These are phyloP conservation scores for Zostera marina DNA, from an alignment of 116 monocot genomes.

Conservation along the genomic window DNA sequence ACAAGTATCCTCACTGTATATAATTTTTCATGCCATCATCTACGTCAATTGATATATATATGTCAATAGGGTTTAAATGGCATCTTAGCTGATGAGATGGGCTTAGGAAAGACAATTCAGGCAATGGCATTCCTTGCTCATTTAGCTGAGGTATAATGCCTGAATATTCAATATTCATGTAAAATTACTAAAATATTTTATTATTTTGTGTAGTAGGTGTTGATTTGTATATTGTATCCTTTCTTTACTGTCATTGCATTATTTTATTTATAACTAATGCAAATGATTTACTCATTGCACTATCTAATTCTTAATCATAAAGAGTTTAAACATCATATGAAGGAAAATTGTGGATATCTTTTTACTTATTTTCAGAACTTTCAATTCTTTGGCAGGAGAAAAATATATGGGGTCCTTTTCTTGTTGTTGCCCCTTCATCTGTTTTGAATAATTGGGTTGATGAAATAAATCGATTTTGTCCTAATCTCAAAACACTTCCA, in stretches of 20 bases:
- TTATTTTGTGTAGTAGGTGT: too few species aligned
- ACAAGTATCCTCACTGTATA: neutral
- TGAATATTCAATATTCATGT: too few species aligned
- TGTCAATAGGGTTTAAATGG: slow-evolving; percentile 78
- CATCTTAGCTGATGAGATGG: slow-evolving; percentile 99
- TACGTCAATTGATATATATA: neutral
- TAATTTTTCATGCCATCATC: neutral
- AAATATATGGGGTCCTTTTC: slow-evolving; percentile 98
- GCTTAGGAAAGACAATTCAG: slow-evolving; percentile 97
- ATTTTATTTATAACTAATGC: too few species aligned
- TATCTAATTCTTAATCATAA: too few species aligned
- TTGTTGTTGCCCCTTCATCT: slow-evolving; percentile 93
- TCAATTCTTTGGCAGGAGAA: slow-evolving; percentile 50
- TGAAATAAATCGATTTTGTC: slow-evolving; percentile 86
- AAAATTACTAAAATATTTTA: too few species aligned
- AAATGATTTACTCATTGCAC: too few species aligned
- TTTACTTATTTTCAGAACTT: neutral
- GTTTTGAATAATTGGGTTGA: slow-evolving; percentile 98
- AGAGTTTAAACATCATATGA: neutral
- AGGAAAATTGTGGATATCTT: neutral
- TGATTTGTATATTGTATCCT: too few species aligned
- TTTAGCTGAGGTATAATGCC: slow-evolving; percentile 72
- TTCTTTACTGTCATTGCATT: too few species aligned
- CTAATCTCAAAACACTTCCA: slow-evolving; percentile 87
- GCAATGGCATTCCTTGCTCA: slow-evolving; percentile 96